Evolutionary conservation across 2,329 filamentous ascomycete species (phyloP).

Genomic region (Elsinoe ampelina): DNA sequence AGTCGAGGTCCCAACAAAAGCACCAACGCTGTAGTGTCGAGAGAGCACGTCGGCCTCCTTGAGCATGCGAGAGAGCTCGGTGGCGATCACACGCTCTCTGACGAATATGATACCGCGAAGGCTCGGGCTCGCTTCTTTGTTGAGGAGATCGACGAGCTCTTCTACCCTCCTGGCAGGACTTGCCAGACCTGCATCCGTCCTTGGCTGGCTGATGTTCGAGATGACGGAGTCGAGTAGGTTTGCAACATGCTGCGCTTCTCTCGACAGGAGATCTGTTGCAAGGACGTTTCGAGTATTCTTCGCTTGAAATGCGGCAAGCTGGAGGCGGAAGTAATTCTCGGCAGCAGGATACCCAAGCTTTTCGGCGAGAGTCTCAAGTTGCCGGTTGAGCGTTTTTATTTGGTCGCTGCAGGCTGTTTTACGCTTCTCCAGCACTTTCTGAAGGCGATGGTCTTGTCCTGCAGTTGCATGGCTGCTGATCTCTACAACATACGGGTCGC

Average conservation of each 20-base stretch:
- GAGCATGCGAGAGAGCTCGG: constrained; percentile 33
- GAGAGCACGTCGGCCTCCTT: constrained; percentile 18
- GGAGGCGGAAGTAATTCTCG: neutral
- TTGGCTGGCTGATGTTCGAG: too few relatives aligned
- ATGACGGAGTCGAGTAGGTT: neutral
- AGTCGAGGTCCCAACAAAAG: constrained; percentile 46
- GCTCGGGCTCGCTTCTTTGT: constrained; percentile 23
- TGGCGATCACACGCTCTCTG: constrained; percentile 36
- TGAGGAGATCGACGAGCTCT: constrained; percentile 28
- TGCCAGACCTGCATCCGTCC: neutral
- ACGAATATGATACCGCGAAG: constrained; percentile 40
- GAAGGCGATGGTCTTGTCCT: neutral
- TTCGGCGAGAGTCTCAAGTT: neutral
- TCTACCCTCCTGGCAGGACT: constrained; percentile 18
- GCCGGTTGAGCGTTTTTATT: neutral
- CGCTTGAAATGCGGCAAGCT: neutral
- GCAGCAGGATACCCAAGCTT: neutral
- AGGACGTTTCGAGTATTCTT: neutral
- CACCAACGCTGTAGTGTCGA: constrained; percentile 32
- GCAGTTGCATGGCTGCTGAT: neutral
- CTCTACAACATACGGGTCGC: constrained; percentile 12
- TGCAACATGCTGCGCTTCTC: neutral
- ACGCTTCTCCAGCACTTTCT: neutral
- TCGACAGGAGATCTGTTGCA: neutral
- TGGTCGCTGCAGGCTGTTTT: neutral